phyloP scores from a whole-genome alignment of 1,284 basidiomycete species.

The Ustilago sp. region DNA sequence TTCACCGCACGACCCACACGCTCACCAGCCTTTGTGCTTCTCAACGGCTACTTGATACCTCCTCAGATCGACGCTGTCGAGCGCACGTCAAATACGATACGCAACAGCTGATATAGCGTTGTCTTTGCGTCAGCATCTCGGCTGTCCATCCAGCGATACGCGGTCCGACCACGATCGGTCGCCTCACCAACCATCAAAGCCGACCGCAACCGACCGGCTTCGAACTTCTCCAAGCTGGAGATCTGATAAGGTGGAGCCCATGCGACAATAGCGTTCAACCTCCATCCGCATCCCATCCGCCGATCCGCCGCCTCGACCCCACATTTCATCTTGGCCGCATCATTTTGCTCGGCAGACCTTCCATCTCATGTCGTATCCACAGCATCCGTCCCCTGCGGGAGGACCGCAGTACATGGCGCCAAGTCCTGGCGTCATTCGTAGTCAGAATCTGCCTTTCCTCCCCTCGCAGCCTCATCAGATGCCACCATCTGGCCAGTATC shows the following conservation, averaged over 20 bases:
- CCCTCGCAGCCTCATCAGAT: constrained; percentile 20
- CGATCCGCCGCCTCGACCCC: constrained; percentile 12
- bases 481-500: constrained; percentile 23
- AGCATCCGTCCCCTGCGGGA: constrained; percentile 37
- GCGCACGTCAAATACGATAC: neutral
- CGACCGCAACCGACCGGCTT: neutral
- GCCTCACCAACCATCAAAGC: neutral
- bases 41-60: neutral
- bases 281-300: neutral
- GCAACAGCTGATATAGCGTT: neutral
- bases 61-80: neutral
- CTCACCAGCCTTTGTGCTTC: neutral
- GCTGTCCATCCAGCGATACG: neutral
- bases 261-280: constrained; percentile 2
- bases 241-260: neutral
- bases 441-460: constrained; percentile 35
- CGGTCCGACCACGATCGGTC: neutral
- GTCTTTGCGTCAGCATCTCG: neutral
- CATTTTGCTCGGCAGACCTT: constrained; percentile 15
- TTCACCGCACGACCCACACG: neutral
- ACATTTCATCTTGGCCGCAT: constrained; percentile 37
- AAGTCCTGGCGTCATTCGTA: constrained; percentile 30
- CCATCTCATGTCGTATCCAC: constrained; percentile 37
- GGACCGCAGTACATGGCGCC: constrained; percentile 13
- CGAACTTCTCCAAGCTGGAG: neutral